Evolutionary conservation across 768 basidiomycete species (phyloP).

Genomic region (Gloeophyllum trabeum): DNA sequence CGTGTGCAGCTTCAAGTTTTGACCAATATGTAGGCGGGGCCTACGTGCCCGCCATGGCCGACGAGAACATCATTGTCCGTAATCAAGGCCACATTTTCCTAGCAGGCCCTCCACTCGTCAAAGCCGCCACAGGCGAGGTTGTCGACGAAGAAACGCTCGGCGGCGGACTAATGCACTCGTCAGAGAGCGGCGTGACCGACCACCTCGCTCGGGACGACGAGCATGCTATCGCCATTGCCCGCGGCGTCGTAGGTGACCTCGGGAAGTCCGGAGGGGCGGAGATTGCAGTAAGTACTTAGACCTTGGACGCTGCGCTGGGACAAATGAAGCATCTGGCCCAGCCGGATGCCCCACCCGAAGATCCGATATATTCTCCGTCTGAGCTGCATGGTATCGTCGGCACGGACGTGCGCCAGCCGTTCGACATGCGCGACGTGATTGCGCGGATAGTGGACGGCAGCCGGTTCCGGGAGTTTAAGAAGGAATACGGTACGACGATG

Average conservation of each 20-base stretch:
- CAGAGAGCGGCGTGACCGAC: conserved; percentile 85
- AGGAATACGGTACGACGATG: conserved; percentile 86
- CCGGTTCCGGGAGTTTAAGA: conserved; percentile 90
- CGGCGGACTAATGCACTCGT: conserved; percentile 85
- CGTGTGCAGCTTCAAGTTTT: not conserved
- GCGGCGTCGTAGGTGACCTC: conserved; percentile 68
- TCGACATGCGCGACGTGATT: conserved; percentile 93
- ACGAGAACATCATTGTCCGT: conserved; percentile 84
- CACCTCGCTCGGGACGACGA: conserved; percentile 80
- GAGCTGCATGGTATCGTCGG: conserved; percentile 91
- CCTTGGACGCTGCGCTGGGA: not conserved
- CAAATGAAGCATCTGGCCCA: conserved; percentile 19
- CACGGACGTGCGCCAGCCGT: conserved; percentile 77
- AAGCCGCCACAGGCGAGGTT: conserved; percentile 88
- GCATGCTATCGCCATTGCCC: conserved; percentile 72
- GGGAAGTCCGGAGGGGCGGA: conserved; percentile 47
- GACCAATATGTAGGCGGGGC: conserved; percentile 51
- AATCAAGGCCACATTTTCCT: conserved; percentile 92
- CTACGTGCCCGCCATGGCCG: conserved; percentile 94
- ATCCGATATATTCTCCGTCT: conserved; percentile 66
- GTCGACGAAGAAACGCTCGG: conserved; percentile 91
- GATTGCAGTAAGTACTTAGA: conserved; percentile 29
- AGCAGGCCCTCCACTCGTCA: conserved; percentile 89
- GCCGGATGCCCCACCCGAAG: conserved; percentile 53
- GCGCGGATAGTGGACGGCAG: conserved; percentile 88